A percentile compares a stretch with the other conserved stretches of the same genome.
Evolutionary conservation across 2,329 filamentous ascomycete species (phyloP).

Genomic region (Fusarium stilboides): DNA sequence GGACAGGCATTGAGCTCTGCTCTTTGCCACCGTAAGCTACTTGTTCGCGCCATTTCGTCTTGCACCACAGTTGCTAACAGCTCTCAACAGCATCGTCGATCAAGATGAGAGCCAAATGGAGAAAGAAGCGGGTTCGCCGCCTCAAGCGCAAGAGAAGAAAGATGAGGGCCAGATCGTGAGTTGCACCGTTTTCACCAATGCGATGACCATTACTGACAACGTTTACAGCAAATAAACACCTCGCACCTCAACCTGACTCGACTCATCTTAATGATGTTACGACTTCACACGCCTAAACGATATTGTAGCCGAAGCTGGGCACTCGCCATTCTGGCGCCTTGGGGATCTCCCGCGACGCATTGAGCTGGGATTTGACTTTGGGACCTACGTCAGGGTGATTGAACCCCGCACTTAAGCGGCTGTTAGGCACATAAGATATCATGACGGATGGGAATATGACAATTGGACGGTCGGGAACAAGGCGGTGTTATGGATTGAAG

Average conservation of each 20-base stretch:
- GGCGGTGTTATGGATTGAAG: conserved; percentile 52
- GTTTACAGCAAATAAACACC: conserved; percentile 75
- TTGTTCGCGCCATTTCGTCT: conserved; percentile 9
- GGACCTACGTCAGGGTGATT: conserved; percentile 48
- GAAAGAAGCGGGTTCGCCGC: conserved; percentile 99
- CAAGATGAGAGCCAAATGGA: conserved; percentile 97
- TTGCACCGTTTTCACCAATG: conserved; percentile 38
- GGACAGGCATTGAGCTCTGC: conserved; percentile 25
- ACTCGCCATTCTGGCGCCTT: conserved; percentile 41
- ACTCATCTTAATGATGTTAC: conserved; percentile 61
- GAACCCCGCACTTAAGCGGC: conserved; percentile 51
- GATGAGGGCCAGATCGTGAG: conserved; percentile 97
- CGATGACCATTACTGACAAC: conserved; percentile 53
- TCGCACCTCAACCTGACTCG: conserved; percentile 71
- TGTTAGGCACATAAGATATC: conserved; percentile 54
- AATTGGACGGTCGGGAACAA: conserved; percentile 54
- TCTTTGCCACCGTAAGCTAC: conserved; percentile 26
- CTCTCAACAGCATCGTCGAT: conserved; percentile 56
- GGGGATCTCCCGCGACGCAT: conserved; percentile 38
- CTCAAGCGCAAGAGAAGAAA: conserved; percentile 99
- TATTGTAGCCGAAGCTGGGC: conserved; percentile 47
- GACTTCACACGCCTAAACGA: conserved; percentile 54
- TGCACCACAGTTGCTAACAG: conserved; percentile 42
- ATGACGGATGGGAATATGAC: conserved; percentile 48
- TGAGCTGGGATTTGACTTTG: conserved; percentile 49